Evolutionary conservation across 1,284 basidiomycete genomes (phyloP).

Genomic region (Ustilago nuda): DNA sequence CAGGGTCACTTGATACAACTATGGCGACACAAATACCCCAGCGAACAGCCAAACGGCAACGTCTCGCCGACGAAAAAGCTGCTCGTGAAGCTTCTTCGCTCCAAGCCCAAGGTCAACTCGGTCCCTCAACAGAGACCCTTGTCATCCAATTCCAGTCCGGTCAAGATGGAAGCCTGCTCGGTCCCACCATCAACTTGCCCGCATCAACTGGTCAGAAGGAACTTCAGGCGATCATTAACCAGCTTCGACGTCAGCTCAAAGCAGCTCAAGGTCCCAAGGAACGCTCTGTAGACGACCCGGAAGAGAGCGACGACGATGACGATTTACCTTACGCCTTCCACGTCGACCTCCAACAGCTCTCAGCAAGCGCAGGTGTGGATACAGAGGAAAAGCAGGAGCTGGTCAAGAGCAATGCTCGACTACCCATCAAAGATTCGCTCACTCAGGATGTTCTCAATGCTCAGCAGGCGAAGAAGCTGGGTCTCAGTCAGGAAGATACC

Average conservation of each 20-base stretch:
- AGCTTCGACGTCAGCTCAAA: constrained; percentile 57
- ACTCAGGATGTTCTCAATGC: constrained; percentile 59
- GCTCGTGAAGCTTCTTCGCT: constrained; percentile 47
- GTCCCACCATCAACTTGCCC: constrained; percentile 64
- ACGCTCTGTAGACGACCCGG: constrained; percentile 42
- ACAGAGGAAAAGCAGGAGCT: constrained; percentile 29
- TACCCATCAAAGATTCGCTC: constrained; percentile 61
- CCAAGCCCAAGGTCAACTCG: constrained; percentile 54
- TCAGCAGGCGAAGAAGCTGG: constrained; percentile 57
- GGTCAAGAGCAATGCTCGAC: constrained; percentile 50
- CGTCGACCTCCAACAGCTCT: constrained; percentile 52
- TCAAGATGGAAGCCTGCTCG: constrained; percentile 59
- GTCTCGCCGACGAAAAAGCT: constrained; percentile 50
- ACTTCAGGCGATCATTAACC: constrained; percentile 63
- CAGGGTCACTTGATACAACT: neutral
- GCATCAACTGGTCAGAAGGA: constrained; percentile 63
- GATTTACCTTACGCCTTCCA: constrained; percentile 67
- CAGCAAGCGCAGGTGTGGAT: constrained; percentile 20
- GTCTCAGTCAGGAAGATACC: constrained; percentile 65
- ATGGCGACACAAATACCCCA: constrained; percentile 65
- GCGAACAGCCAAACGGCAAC: constrained; percentile 59
- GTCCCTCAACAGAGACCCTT: constrained; percentile 57
- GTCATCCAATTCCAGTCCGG: constrained; percentile 66
- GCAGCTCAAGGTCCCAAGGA: constrained; percentile 36
- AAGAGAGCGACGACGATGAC: constrained; percentile 50